These are phyloP conservation scores for Phlebiopsis gigantea DNA, from an alignment of 768 basidiomycete genomes.

Conservation along the genomic window DNA sequence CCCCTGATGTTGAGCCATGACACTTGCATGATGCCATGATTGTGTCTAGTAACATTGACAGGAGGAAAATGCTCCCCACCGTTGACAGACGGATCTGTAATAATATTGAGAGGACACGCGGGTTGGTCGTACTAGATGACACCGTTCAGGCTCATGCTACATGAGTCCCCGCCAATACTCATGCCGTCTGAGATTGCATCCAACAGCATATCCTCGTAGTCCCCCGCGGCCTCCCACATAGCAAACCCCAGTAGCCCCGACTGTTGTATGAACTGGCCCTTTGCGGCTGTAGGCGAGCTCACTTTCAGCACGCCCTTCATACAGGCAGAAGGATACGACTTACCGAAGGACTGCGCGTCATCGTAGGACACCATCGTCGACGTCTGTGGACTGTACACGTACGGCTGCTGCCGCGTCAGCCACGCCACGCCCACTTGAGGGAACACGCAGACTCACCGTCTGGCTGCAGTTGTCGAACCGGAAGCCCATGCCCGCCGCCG, in stretches of 20 bases:
- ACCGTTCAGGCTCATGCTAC: not conserved
- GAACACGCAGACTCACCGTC: conserved; percentile 23
- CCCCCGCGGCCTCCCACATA: conserved; percentile 42
- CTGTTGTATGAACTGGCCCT: conserved; percentile 36
- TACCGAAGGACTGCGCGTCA: conserved; percentile 26
- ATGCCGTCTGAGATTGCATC: conserved; percentile 42
- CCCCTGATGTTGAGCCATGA: too few relatives aligned
- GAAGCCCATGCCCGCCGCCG: conserved; percentile 44
- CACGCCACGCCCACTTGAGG: not conserved
- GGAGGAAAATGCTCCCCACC: too few relatives aligned
- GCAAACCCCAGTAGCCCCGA: conserved; percentile 34
- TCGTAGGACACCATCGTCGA: conserved; percentile 31
- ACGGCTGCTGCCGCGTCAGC: too few relatives aligned
- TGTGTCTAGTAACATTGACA: too few relatives aligned
- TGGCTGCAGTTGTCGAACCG: conserved; percentile 28
- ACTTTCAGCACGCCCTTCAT: not conserved
- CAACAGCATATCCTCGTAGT: conserved; percentile 46
- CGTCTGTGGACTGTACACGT: conserved; percentile 23
- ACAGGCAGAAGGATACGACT: not conserved
- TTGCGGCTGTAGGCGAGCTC: conserved; percentile 27
- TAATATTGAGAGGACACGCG: too few relatives aligned
- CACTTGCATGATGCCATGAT: too few relatives aligned
- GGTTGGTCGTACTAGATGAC: not conserved
- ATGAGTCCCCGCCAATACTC: not conserved
- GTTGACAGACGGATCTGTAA: too few relatives aligned